phyloP scores from a whole-genome alignment of 2,329 filamentous ascomycete species.

The Fusarium sp. region DNA sequence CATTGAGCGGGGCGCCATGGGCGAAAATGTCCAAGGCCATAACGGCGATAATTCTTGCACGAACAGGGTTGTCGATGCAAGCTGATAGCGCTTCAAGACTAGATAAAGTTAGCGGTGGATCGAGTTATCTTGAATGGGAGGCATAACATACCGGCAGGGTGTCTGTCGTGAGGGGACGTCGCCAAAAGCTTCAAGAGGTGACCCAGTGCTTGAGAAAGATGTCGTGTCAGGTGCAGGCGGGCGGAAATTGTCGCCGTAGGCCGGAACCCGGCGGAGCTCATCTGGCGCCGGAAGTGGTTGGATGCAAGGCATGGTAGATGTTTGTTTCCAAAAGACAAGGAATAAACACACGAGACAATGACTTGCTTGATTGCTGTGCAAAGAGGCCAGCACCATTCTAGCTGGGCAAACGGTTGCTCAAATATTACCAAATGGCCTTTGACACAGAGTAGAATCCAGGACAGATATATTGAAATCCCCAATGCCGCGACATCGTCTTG shows the following conservation, averaged over 20 bases:
- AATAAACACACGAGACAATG: rapidly evolving
- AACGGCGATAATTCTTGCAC: neutral
- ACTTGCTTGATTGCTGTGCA: neutral
- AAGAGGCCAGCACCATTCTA: neutral
- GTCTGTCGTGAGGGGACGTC: neutral
- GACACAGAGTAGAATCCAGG: no score
- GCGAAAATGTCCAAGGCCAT: neutral
- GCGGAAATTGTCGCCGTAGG: rapidly evolving
- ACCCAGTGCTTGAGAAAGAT: rapidly evolving
- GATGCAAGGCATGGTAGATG: rapidly evolving
- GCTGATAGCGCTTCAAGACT: neutral
- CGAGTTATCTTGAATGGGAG: no score
- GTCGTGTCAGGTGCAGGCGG: rapidly evolving
- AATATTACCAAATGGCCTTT: no score
- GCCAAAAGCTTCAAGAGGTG: neutral
- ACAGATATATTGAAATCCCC: no score
- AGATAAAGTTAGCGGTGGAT: rapidly evolving
- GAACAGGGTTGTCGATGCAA: rapidly evolving
- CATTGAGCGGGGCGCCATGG: neutral
- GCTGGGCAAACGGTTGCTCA: no score
- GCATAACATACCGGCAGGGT: neutral
- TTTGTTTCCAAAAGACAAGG: rapidly evolving
- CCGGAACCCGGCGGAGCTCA: rapidly evolving
- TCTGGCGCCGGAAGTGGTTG: neutral
- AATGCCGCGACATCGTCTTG: neutral